Percentiles rank a stretch among this genome's conserved stretches.
Conservation (phyloP, 1,139 yeast genomes). For the Pichia sp. region DNA sequence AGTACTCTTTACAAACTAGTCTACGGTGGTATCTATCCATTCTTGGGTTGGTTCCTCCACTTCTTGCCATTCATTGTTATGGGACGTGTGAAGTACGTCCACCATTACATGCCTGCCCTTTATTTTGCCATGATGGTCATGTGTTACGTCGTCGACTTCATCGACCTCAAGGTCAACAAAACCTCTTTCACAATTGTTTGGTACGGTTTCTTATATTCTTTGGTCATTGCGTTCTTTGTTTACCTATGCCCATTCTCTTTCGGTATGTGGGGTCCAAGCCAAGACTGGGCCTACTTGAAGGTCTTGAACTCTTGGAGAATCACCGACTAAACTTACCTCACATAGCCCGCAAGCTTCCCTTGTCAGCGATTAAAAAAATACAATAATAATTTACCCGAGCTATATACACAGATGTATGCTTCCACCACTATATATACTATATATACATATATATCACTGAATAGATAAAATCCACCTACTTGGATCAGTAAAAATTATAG, state of each 20-base stretch:
- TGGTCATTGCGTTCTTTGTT: constrained; percentile 64
- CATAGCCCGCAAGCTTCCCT: no score
- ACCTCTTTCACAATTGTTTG: constrained; percentile 36
- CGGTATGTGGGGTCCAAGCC: constrained; percentile 84
- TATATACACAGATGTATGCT: not conserved
- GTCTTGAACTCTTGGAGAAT: constrained; percentile 76
- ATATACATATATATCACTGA: not conserved
- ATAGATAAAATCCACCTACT: not conserved
- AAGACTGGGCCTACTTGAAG: constrained; percentile 65
- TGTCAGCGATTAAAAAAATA: not conserved
- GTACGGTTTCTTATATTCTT: constrained; percentile 46
- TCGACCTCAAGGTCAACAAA: constrained; percentile 42
- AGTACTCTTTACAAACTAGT: constrained; percentile 42
- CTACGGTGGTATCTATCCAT: constrained; percentile 86
- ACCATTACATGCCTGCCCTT: constrained; percentile 93
- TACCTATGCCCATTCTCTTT: constrained; percentile 74
- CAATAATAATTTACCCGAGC: not conserved
- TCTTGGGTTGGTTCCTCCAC: constrained; percentile 94
- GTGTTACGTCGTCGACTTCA: constrained; percentile 67
- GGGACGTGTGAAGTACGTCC: constrained; percentile 97
- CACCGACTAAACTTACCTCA: constrained; percentile 11
- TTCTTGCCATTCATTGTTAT: constrained; percentile 84
- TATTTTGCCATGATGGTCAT: constrained; percentile 88
- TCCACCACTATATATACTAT: not conserved
- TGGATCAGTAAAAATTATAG: not conserved